Conservation (phyloP, 1,284 basidiomycete species). For the Trametes sp. region DNA sequence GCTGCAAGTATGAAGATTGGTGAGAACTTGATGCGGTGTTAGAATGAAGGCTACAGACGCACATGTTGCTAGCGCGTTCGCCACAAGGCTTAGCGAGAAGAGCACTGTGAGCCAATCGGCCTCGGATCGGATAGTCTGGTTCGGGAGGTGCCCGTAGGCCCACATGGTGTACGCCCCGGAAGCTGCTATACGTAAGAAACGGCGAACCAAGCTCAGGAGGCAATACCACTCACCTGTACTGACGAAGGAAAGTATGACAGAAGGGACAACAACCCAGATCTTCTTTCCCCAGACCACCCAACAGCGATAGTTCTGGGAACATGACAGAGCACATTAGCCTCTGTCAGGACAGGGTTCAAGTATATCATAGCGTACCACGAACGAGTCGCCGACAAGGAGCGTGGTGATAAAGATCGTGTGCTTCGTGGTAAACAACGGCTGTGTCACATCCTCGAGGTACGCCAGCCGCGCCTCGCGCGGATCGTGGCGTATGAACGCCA, state of each 20-base stretch:
- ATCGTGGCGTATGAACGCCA: slow-evolving; percentile 25
- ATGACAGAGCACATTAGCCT: not conserved
- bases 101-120: slow-evolving; percentile 22
- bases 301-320: slow-evolving; percentile 29
- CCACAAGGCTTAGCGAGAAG: slow-evolving; percentile 28
- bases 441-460: slow-evolving; percentile 25
- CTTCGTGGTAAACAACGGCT: slow-evolving; percentile 24
- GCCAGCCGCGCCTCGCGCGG: slow-evolving; percentile 19
- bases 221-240: slow-evolving; percentile 18
- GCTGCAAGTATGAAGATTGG: slow-evolving; percentile 8
- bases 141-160: slow-evolving; percentile 13
- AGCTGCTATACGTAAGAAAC: not conserved
- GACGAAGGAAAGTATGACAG: slow-evolving; percentile 23
- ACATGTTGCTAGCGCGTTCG: slow-evolving; percentile 29
- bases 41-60: not conserved
- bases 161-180: slow-evolving; percentile 17
- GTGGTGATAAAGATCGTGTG: slow-evolving; percentile 24
- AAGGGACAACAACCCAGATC: slow-evolving; percentile 22
- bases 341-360: not conserved
- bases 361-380: slow-evolving; percentile 25
- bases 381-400: slow-evolving; percentile 28
- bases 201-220: not conserved
- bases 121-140: slow-evolving; percentile 19
- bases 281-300: slow-evolving; percentile 33
- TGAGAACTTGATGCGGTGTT: not conserved